Percentiles rank a stretch among this genome's conserved stretches.
These are phyloP conservation scores for Taphrina confusa DNA, from an alignment of 1,139 yeast genomes.

Conservation along the genomic window DNA sequence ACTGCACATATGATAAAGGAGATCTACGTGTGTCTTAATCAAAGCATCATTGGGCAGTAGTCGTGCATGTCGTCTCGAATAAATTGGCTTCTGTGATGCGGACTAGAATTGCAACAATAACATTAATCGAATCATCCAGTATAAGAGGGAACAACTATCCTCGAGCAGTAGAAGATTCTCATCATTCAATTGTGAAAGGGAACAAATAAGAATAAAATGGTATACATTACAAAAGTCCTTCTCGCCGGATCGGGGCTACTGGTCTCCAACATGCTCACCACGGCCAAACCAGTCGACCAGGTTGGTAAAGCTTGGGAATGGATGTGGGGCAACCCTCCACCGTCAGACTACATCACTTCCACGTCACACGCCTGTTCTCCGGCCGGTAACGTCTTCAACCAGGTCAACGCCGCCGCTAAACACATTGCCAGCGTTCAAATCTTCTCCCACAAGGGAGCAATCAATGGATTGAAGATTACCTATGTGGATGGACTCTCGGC, in stretches of 20 bases:
- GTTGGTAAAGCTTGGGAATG: constrained; percentile 7
- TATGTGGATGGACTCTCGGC: constrained; percentile 2
- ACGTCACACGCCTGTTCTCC: background rate
- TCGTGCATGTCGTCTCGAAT: too few relatives aligned
- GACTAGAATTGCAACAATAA: too few relatives aligned
- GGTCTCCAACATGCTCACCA: background rate
- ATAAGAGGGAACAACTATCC: too few relatives aligned
- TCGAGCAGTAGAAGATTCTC: too few relatives aligned
- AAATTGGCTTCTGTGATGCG: too few relatives aligned
- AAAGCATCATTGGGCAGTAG: too few relatives aligned
- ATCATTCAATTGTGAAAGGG: too few relatives aligned
- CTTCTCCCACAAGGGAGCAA: background rate
- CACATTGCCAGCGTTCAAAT: background rate
- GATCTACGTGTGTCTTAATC: too few relatives aligned
- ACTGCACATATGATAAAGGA: too few relatives aligned
- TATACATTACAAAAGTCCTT: background rate
- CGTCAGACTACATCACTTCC: background rate
- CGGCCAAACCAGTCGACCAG: background rate
- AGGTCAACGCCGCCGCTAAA: background rate
- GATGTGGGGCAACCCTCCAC: constrained; percentile 19
- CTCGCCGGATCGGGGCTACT: constrained; percentile 1
- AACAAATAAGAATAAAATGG: too few relatives aligned
- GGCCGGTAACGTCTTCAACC: background rate
- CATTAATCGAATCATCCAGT: too few relatives aligned
- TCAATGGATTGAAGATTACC: background rate